Evolutionary conservation across 2,329 filamentous ascomycete species (phyloP), one percentile per base, ranked within the genome.

Genomic region (Fusarium oligoseptatum): DNA sequence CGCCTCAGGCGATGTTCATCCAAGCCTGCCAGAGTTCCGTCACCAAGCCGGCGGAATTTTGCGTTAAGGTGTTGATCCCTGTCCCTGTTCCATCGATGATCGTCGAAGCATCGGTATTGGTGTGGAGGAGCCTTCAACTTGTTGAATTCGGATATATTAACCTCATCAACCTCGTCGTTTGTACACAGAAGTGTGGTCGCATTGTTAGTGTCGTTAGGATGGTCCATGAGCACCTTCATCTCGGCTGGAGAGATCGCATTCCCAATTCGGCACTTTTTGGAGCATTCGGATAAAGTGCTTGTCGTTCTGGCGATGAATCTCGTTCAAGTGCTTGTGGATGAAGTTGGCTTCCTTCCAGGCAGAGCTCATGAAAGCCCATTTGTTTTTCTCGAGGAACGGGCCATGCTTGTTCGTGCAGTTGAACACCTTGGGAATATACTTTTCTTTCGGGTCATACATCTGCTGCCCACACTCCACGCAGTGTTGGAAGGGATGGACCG

Each of bases 231-330:
- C 0, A 85, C 79, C 1, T 83, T 58, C 3, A 80, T 80, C 10
- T 89, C 87, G 0, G 70, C 72, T 0, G 48, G 29, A 0, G 80
- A 77, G 0, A 90, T 80, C 0, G 73, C 67, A 12, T 81, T 68
- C 2, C 89, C 88, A n/a, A 87, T 81, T 1, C 89, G 84, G 56
- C 87, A 87, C 65, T 87, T 90, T 90, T 41, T 91, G 85, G 2
- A 92, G 83, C 56, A 91, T 87, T 4, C 80, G 79, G 67, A 91
- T 87, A 76, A 92, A 92, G 0, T 75, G 74, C 37, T 78, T 64
- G 71, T 92, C 90, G 10, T 76, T 85, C 68, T 92, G 91, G 4
- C 90, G 86, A 75, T 91, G 89, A 4, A 92, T 88, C 4, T 86
- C 82, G 2, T 81, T 86, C 0, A 92, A 82, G 9, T 89, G 83